Percentiles rank a stretch among this genome's conserved stretches.
Evolutionary conservation across 371 early-diverging fungal species (phyloP).

Genomic region (Lichtheimia hyalospora): DNA sequence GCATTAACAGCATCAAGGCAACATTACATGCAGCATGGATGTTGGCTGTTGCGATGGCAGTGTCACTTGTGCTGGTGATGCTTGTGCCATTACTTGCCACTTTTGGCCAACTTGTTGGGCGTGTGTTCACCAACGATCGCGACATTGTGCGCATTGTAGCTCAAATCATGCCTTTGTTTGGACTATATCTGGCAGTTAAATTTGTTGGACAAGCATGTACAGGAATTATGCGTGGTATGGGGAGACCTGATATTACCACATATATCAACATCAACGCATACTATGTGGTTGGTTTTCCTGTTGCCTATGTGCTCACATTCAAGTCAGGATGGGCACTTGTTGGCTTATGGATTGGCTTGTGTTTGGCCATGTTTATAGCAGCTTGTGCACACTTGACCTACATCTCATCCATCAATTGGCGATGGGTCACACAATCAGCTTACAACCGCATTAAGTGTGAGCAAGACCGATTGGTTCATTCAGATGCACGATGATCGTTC

Average conservation of each 20-base stretch:
- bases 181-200: not conserved
- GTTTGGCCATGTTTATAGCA: slow-evolving; percentile 52
- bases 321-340: slow-evolving; percentile 48
- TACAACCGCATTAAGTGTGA: slow-evolving; percentile 22
- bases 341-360: slow-evolving; percentile 71
- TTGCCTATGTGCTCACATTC: slow-evolving; percentile 64
- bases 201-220: not conserved
- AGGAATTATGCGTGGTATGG: slow-evolving; percentile 73
- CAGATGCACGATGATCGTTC: too few relatives aligned
- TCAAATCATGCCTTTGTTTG: not conserved
- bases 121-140: not conserved
- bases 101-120: not conserved
- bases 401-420: slow-evolving; percentile 47
- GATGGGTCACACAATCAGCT: slow-evolving; percentile 36
- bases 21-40: not conserved
- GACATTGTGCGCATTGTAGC: not conserved
- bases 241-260: slow-evolving; percentile 70
- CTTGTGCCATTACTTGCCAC: not conserved
- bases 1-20: not conserved
- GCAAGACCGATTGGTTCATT: not conserved
- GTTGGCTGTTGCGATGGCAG: not conserved
- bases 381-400: slow-evolving; percentile 40
- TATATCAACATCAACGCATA: slow-evolving; percentile 64
- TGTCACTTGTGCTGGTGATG: not conserved
- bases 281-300: slow-evolving; percentile 66